Conservation (phyloP, 345 rosid genomes). For the Anastatica hierochuntica region DNA sequence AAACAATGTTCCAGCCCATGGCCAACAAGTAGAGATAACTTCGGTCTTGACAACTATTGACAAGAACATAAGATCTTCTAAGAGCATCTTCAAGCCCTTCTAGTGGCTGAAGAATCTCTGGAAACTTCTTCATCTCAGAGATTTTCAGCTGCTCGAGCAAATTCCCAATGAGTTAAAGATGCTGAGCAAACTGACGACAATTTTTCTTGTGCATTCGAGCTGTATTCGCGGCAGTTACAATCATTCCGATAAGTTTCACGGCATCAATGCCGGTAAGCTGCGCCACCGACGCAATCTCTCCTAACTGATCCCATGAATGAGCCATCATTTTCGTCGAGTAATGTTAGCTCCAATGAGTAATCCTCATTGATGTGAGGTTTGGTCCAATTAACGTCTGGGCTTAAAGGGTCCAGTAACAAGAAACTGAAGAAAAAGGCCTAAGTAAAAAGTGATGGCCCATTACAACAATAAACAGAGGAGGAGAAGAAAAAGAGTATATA, state of each 20-base stretch:
- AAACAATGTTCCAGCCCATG: constrained; percentile 97
- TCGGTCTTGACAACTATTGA: constrained; percentile 77
- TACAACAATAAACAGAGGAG: too few relatives aligned
- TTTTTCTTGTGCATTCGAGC: constrained; percentile 95
- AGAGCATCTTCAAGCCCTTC: constrained; percentile 90
- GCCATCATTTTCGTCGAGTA: constrained; percentile 50
- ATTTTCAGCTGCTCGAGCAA: constrained; percentile 75
- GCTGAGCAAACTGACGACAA: constrained; percentile 85
- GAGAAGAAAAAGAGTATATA: too few relatives aligned
- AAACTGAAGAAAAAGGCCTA: too few relatives aligned
- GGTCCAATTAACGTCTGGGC: too few relatives aligned
- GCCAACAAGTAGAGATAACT: constrained; percentile 90
- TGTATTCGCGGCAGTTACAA: constrained; percentile 64
- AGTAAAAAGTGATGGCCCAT: too few relatives aligned
- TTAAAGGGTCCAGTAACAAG: too few relatives aligned
- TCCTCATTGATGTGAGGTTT: too few relatives aligned
- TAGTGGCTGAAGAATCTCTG: constrained; percentile 76
- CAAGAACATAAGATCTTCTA: constrained; percentile 66
- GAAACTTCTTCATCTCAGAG: constrained; percentile 71
- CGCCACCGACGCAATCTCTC: constrained; percentile 66
- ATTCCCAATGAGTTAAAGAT: constrained; percentile 78
- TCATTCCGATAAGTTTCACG: constrained; percentile 64
- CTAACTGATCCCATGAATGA: constrained; percentile 59
- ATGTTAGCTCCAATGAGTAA: too few relatives aligned
- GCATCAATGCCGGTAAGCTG: constrained; percentile 86